These are phyloP conservation scores for Quercus wislizeni DNA, from an alignment of 306 rosid species.

Conservation along the genomic window DNA sequence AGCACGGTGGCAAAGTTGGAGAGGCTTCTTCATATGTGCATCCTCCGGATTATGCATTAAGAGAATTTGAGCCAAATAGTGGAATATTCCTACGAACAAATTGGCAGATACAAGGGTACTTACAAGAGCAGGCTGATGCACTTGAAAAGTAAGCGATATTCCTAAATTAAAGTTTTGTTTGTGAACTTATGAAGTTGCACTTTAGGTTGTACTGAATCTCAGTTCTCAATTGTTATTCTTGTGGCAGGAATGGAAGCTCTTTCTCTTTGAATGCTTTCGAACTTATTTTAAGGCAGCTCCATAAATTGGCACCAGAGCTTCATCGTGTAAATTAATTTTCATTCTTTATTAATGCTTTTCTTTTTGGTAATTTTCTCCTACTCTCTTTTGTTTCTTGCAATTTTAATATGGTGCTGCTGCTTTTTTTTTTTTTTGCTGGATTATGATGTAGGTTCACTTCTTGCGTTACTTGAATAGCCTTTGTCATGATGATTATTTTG, in stretches of 20 bases:
- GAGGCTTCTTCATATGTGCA: conserved; percentile 55
- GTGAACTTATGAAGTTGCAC: conserved; percentile 8
- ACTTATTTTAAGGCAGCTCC: conserved; percentile 65
- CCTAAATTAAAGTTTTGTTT: background rate
- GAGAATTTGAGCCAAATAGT: conserved; percentile 50
- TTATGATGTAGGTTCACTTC: conserved; percentile 75
- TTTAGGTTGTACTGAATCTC: conserved; percentile 22
- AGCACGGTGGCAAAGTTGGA: conserved; percentile 50
- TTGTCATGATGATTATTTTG: conserved; percentile 75
- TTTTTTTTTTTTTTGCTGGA: conserved; percentile 17
- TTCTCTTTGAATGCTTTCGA: conserved; percentile 78
- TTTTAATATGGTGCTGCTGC: background rate
- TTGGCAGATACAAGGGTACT: conserved; percentile 92
- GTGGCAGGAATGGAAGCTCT: conserved; percentile 65
- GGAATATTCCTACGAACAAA: conserved; percentile 72
- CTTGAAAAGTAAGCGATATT: conserved; percentile 63
- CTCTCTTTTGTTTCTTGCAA: background rate
- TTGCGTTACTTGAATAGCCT: conserved; percentile 80
- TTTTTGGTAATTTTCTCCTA: background rate
- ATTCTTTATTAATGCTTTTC: background rate
- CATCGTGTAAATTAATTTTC: conserved; percentile 63
- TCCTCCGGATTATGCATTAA: conserved; percentile 40
- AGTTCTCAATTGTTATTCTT: conserved; percentile 20
- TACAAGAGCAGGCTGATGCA: conserved; percentile 89
- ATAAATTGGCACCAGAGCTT: conserved; percentile 87